Base-by-base conservation (phyloP, 129 eudicot species). In the Dittrichia graveolens region DNA sequence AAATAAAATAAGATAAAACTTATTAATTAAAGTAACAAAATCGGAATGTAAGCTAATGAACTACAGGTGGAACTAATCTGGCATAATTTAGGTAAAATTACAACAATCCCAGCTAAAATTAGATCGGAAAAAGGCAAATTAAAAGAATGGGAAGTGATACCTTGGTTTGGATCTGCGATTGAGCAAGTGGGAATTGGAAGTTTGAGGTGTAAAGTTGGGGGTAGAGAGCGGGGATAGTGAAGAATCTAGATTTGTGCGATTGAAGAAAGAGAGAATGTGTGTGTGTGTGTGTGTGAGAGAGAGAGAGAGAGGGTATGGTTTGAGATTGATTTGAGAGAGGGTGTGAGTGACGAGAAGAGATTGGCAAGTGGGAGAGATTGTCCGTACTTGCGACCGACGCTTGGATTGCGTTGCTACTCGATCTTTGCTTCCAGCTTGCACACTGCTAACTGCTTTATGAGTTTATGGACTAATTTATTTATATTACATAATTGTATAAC, bases 321-420 rank as follows among this genome's bases (percentile, higher is more conserved):
- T 3, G 71, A 35, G 52, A 65, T 24, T 35, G 34, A 46, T 37
- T 13, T 31, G 49, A 73, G n/a, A 73, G 37, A 11, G 59, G 45
- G n/a, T n/a, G n/a, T n/a, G n/a, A n/a, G n/a, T n/a, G n/a, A n/a
- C n/a, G n/a, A n/a, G 31, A 24, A 24, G 31, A 24, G 31, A 24
- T 24, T 24, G 31, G 59, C 43, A 68, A 50, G 73, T 69, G 74
- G 68, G 55, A 44, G 52, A 76, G 73, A 70, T 61, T 43, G 65
- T 55, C 64, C 49, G 74, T 71, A 64, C 81, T 70, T 75, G 85
- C 49, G 70, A 69, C 85, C 85, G 85, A 81, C 85, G 85, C 40
- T 15, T 63, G 61, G 40, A 43, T 48, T 52, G 40, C 6, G 62
- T 52, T 67, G 46, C 34, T n/a, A 11, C 58, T 47, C 69, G 0